Conservation (phyloP, 1,284 basidiomycete species). For the Microbotryum silenes-acaulis region DNA sequence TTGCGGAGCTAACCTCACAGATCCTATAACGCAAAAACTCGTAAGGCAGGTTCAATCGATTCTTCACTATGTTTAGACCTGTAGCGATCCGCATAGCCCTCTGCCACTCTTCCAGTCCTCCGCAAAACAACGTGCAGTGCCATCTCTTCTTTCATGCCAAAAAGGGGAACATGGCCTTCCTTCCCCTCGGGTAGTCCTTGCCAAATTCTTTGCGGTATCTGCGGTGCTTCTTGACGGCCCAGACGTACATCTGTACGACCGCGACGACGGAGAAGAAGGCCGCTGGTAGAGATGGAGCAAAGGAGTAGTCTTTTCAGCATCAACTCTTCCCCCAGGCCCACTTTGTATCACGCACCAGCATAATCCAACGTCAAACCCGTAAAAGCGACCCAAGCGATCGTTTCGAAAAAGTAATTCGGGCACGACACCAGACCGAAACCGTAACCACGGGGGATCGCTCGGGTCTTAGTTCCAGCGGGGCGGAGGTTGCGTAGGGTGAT, state of each 20-base stretch:
- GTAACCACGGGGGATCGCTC: slow-evolving; percentile 74
- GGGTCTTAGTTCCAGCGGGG: slow-evolving; percentile 66
- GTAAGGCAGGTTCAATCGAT: too few relatives aligned
- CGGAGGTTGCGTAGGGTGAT: slow-evolving; percentile 73
- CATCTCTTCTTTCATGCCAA: slow-evolving; percentile 44
- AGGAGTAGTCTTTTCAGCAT: neutral
- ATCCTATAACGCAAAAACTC: too few relatives aligned
- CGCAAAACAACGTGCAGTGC: slow-evolving; percentile 25
- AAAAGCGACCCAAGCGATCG: slow-evolving; percentile 65
- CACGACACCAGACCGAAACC: slow-evolving; percentile 78
- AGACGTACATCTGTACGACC: slow-evolving; percentile 67
- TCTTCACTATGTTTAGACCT: too few relatives aligned
- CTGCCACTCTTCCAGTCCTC: slow-evolving; percentile 42
- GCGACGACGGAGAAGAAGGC: slow-evolving; percentile 64
- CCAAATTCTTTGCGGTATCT: slow-evolving; percentile 92
- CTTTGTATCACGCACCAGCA: slow-evolving; percentile 50
- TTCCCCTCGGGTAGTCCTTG: slow-evolving; percentile 63
- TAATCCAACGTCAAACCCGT: slow-evolving; percentile 70
- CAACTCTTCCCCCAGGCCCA: neutral
- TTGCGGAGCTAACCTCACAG: too few relatives aligned
- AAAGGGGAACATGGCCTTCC: slow-evolving; percentile 79
- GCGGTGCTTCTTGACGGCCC: slow-evolving; percentile 87
- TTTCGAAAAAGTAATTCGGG: slow-evolving; percentile 95
- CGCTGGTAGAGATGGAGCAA: slow-evolving; percentile 44
- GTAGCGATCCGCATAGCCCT: too few relatives aligned